Conservation (phyloP, 108 stramenopile species). For the Skeletonema potamos region DNA sequence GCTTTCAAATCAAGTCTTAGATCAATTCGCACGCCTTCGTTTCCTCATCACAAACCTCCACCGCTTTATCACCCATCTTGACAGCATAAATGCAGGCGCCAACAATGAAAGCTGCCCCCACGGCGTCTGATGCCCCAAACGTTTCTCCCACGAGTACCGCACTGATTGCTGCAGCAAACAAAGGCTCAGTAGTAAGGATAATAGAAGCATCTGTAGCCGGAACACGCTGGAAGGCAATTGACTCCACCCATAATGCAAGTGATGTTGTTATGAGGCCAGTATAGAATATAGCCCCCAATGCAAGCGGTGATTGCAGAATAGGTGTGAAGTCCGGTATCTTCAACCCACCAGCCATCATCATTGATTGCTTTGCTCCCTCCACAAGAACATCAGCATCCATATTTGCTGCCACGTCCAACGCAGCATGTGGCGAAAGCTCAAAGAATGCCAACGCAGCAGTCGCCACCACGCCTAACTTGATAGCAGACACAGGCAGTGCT, state of each 20-base stretch:
- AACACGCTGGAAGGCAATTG: conserved; percentile 65
- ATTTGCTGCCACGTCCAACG: conserved; percentile 10
- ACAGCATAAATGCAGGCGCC: conserved; percentile 64
- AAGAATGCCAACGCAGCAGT: conserved; percentile 54
- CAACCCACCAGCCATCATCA: not conserved
- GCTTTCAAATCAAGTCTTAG: conserved; percentile 6
- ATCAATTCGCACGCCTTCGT: conserved; percentile 19
- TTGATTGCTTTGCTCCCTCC: conserved; percentile 7
- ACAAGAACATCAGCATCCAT: not conserved
- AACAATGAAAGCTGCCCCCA: conserved; percentile 65
- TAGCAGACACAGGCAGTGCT: conserved; percentile 60
- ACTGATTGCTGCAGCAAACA: conserved; percentile 62
- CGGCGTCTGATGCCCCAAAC: conserved; percentile 65
- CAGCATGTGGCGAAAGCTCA: conserved; percentile 44
- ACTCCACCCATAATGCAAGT: conserved; percentile 67
- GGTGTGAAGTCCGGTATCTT: conserved; percentile 59
- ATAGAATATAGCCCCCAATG: conserved; percentile 63
- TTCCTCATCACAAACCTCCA: conserved; percentile 38
- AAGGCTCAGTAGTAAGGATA: conserved; percentile 75
- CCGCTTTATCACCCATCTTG: conserved; percentile 35
- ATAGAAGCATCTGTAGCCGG: conserved; percentile 74
- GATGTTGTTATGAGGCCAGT: conserved; percentile 75
- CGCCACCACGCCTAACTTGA: conserved; percentile 61
- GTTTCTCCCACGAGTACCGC: conserved; percentile 67
- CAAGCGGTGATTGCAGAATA: conserved; percentile 52